Conservation (phyloP, 2,329 filamentous ascomycete genomes). For the Fusarium torreyae region DNA sequence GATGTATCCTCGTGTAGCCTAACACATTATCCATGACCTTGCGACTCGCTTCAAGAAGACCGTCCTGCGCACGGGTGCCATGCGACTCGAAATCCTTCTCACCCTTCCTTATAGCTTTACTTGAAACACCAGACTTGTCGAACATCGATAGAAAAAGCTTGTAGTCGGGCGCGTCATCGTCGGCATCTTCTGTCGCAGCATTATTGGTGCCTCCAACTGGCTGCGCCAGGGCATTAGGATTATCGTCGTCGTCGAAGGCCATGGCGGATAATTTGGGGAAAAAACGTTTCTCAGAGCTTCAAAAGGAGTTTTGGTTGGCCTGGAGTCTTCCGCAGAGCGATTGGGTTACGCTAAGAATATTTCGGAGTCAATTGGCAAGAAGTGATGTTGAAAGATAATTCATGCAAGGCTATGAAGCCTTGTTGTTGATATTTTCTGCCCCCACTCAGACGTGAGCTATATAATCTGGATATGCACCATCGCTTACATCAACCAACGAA, state of each 20-base stretch:
- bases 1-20: slow-evolving; percentile 81
- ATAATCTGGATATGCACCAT: rapidly evolving
- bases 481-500: slow-evolving; percentile 10
- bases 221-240: slow-evolving; percentile 48
- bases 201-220: slow-evolving; percentile 48
- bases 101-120: slow-evolving; percentile 85
- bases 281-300: not conserved
- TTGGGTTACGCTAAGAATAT: not conserved
- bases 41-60: slow-evolving; percentile 84
- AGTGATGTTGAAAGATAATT: slow-evolving; percentile 38
- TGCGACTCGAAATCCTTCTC: slow-evolving; percentile 98
- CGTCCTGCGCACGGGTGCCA: slow-evolving; percentile 85
- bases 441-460: rapidly evolving
- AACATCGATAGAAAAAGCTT: slow-evolving; percentile 75
- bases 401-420: slow-evolving; percentile 44
- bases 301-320: not conserved
- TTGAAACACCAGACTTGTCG: slow-evolving; percentile 65
- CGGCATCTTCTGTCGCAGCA: slow-evolving; percentile 68
- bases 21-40: slow-evolving; percentile 92
- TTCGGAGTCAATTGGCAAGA: slow-evolving; percentile 4
- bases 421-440: slow-evolving; percentile 13
- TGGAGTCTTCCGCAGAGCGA: not conserved
- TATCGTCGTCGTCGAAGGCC: slow-evolving; percentile 63
- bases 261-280: slow-evolving; percentile 48
- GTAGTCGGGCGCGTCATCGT: slow-evolving; percentile 90